Conservation (phyloP, 2,329 filamentous ascomycete species). For the Cadophora gregata region DNA sequence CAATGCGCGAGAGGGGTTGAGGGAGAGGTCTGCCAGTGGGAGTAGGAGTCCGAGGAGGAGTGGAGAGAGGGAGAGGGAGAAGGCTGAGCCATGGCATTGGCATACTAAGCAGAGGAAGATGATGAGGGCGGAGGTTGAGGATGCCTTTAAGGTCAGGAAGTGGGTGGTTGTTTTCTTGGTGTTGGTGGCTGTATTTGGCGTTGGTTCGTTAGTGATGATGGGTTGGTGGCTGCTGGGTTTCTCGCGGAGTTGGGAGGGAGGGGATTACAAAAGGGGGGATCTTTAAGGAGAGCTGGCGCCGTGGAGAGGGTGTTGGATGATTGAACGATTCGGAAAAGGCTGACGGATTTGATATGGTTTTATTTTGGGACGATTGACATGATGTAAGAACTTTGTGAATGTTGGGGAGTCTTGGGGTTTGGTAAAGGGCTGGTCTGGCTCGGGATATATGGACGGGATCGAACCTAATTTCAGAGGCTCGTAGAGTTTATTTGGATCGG, state of each 20-base stretch:
- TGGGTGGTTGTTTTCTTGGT: constrained; percentile 38
- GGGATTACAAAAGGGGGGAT: background rate
- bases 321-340: background rate
- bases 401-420: background rate
- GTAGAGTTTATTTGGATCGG: no score
- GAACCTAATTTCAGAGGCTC: no score
- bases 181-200: constrained; percentile 14
- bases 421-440: no score
- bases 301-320: background rate
- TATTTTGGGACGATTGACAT: background rate
- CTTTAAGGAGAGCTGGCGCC: background rate
- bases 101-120: constrained; percentile 43
- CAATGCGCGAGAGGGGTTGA: background rate
- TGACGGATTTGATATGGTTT: background rate
- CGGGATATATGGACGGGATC: no score
- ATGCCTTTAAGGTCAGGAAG: constrained; percentile 43
- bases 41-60: constrained; percentile 5
- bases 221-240: constrained; percentile 25
- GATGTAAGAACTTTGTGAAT: background rate
- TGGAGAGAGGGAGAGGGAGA: constrained; percentile 16
- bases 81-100: constrained; percentile 43
- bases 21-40: constrained; percentile 14
- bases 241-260: constrained; percentile 9
- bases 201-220: constrained; percentile 11
- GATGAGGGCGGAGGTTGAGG: constrained; percentile 43